phyloP scores from a whole-genome alignment of 805 yeast genomes.

The Lipomyces sp. region DNA sequence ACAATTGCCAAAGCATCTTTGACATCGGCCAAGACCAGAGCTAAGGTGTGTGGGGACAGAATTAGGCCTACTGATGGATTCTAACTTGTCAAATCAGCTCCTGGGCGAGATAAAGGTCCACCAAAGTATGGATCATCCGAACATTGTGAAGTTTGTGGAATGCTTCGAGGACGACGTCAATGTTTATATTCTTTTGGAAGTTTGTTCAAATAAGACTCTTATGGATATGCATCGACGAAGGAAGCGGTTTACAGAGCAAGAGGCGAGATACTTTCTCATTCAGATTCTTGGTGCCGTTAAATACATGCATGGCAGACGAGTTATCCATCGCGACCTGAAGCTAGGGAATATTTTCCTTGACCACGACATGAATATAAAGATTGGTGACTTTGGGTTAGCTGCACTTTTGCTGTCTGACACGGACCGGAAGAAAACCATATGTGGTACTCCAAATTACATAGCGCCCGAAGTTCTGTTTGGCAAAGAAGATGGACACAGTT shows the following conservation, averaged over 20 bases:
- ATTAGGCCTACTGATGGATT: background rate
- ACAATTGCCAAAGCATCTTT: conserved; percentile 97
- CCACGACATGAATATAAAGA: conserved; percentile 88
- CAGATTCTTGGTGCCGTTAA: conserved; percentile 94
- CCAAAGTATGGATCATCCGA: conserved; percentile 83
- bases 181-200: conserved; percentile 90
- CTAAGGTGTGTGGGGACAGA: conserved; percentile 43
- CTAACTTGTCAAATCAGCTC: conserved; percentile 53
- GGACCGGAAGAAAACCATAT: conserved; percentile 86
- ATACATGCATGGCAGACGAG: conserved; percentile 88
- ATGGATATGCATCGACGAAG: conserved; percentile 90
- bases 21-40: conserved; percentile 84
- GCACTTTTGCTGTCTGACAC: conserved; percentile 75
- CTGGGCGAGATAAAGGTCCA: conserved; percentile 95
- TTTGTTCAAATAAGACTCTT: conserved; percentile 91
- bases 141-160: conserved; percentile 89
- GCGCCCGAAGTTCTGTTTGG: conserved; percentile 97
- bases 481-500: conserved; percentile 81
- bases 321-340: conserved; percentile 94
- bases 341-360: conserved; percentile 95
- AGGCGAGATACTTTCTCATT: conserved; percentile 84
- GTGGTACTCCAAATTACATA: conserved; percentile 98
- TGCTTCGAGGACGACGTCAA: conserved; percentile 96
- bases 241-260: conserved; percentile 86
- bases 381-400: conserved; percentile 99